Evolutionary conservation across 345 rosid species (phyloP).

Genomic region (Sisymbrium altissimum): DNA sequence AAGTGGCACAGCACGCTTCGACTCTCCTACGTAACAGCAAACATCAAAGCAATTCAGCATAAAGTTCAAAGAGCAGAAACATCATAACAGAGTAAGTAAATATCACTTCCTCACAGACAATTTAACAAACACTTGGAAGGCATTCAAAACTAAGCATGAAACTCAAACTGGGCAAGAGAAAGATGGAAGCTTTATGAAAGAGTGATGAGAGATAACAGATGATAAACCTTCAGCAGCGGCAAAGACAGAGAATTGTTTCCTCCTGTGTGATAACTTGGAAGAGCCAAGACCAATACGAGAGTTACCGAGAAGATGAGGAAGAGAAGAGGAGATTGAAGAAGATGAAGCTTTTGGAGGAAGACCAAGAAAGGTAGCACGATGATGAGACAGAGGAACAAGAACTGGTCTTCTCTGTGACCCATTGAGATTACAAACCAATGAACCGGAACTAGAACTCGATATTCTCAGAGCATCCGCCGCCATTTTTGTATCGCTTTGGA

Average conservation of each 20-base stretch:
- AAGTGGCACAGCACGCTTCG: conserved; percentile 67
- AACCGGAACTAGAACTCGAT: conserved; percentile 39
- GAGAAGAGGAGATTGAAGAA: conserved; percentile 47
- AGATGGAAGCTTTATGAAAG: background rate
- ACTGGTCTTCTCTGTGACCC: conserved; percentile 53
- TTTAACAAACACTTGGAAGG: conserved; percentile 33
- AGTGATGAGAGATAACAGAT: background rate
- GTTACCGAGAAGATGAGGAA: conserved; percentile 53
- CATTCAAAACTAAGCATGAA: background rate
- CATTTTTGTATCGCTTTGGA: conserved; percentile 26
- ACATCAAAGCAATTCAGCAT: background rate
- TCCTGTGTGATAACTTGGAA: conserved; percentile 33
- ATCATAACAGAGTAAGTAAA: background rate
- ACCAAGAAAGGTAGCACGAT: conserved; percentile 42
- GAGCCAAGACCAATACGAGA: conserved; percentile 40
- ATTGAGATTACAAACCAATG: conserved; percentile 55
- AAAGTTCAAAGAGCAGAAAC: background rate
- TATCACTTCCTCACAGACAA: conserved; percentile 8
- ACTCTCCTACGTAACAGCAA: conserved; percentile 35
- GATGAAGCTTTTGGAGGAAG: conserved; percentile 48
- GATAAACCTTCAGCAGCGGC: conserved; percentile 67
- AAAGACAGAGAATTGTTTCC: conserved; percentile 66
- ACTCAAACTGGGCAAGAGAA: background rate
- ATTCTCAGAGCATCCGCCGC: conserved; percentile 67
- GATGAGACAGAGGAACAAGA: conserved; percentile 39